These are phyloP conservation scores for Ophiocordyceps camponoti-rufipedis DNA, from an alignment of 2,329 filamentous ascomycete species.

Conservation along the genomic window DNA sequence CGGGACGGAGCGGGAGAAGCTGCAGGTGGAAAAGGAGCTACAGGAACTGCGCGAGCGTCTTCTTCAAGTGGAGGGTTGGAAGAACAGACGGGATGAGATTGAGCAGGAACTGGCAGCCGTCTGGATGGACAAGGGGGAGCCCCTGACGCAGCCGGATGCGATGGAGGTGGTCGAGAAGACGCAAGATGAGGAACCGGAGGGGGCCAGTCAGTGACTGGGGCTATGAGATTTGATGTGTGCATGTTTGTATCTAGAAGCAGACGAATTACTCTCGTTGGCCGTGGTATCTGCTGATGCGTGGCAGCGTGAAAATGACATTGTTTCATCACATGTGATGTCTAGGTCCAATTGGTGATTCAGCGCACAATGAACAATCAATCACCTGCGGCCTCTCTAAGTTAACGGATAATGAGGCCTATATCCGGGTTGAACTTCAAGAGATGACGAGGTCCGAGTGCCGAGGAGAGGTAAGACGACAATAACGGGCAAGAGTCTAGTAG, in stretches of 20 bases:
- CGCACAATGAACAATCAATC: too few relatives aligned
- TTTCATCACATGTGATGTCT: too few relatives aligned
- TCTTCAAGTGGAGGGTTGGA: slow-evolving; percentile 69
- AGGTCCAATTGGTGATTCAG: too few relatives aligned
- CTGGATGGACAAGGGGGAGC: slow-evolving; percentile 35
- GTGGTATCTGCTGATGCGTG: too few relatives aligned
- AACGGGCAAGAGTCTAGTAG: too few relatives aligned
- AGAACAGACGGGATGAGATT: slow-evolving; percentile 59
- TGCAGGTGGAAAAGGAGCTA: slow-evolving; percentile 81
- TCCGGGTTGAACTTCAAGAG: too few relatives aligned
- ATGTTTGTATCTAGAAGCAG: neutral
- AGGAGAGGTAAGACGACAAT: too few relatives aligned
- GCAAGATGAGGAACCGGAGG: slow-evolving; percentile 1
- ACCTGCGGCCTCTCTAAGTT: too few relatives aligned
- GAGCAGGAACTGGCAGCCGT: slow-evolving; percentile 58
- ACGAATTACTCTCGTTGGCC: neutral
- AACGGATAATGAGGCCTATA: too few relatives aligned
- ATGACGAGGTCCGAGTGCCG: too few relatives aligned
- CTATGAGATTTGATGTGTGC: neutral
- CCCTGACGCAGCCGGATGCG: slow-evolving; percentile 29
- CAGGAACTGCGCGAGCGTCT: slow-evolving; percentile 67
- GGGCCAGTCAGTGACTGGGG: neutral
- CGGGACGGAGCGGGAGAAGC: slow-evolving; percentile 82
- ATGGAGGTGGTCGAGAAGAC: slow-evolving; percentile 3
- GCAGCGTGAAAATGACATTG: too few relatives aligned